Evolutionary conservation across 163 green algal genomes (phyloP).

Genomic region (Chlamydomonas reinhardtii): DNA sequence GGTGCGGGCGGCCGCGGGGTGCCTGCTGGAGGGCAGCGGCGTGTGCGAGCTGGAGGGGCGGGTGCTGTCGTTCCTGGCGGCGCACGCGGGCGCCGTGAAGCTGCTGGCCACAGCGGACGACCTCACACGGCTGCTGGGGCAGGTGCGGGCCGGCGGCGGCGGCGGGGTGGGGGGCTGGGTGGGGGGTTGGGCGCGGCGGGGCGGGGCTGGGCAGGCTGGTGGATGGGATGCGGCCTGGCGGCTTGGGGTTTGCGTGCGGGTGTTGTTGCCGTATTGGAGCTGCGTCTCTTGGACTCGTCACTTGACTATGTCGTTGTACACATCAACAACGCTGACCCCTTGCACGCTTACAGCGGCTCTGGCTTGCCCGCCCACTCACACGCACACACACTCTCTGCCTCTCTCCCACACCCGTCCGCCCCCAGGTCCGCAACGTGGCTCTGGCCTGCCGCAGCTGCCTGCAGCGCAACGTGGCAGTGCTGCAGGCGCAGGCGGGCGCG

Average conservation of each 20-base stretch:
- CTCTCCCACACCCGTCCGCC: no score
- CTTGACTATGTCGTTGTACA: no score
- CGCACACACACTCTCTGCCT: neutral
- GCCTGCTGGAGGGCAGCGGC: conserved; percentile 73
- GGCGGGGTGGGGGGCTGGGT: neutral
- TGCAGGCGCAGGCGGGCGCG: conserved; percentile 37
- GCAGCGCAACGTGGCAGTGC: conserved; percentile 50
- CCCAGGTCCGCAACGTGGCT: conserved; percentile 76
- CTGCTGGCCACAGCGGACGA: conserved; percentile 79
- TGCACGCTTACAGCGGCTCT: no score
- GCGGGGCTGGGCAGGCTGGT: neutral
- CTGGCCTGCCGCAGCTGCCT: conserved; percentile 61
- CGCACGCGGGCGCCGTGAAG: conserved; percentile 70
- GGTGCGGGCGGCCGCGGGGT: conserved; percentile 59
- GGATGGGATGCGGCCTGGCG: neutral
- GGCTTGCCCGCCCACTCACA: no score
- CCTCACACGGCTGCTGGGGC: conserved; percentile 67
- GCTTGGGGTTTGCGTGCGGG: no score
- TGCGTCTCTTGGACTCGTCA: no score
- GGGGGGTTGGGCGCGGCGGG: neutral
- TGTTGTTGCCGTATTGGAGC: no score
- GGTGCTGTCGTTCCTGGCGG: conserved; percentile 79
- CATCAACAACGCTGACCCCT: no score
- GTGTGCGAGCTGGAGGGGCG: conserved; percentile 75
- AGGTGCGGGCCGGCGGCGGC: neutral